Conservation (phyloP, 2,329 filamentous ascomycete species). For the Chaetomiaceae sp. region DNA sequence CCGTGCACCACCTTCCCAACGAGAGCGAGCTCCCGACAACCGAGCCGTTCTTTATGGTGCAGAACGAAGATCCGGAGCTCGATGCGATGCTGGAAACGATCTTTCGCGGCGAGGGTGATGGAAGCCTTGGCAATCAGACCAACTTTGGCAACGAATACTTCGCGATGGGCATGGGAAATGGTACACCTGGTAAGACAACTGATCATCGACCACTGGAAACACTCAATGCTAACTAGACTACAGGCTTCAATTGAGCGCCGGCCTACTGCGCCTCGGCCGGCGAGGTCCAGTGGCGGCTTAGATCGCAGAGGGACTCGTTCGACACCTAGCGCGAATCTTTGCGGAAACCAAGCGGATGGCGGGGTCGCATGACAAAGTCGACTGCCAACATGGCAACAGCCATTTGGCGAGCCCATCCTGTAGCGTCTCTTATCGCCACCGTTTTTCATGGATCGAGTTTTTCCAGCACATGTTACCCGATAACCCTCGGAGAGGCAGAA, state of each 20-base stretch:
- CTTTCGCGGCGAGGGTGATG: not conserved
- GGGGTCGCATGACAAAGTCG: not conserved
- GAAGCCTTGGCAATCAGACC: not conserved
- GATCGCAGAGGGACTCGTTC: too few species aligned
- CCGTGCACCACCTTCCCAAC: not conserved
- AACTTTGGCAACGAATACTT: not conserved
- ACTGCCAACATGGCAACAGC: too few species aligned
- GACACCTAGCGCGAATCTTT: not conserved
- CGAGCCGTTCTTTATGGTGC: not conserved
- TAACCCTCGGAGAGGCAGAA: not conserved
- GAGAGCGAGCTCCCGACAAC: not conserved
- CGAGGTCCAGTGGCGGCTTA: too few species aligned
- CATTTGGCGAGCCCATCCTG: not conserved
- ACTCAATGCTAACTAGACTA: not conserved
- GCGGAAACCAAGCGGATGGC: not conserved
- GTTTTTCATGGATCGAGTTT: not conserved
- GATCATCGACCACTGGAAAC: not conserved
- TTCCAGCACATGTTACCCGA: not conserved
- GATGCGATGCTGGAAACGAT: slow-evolving; percentile 13
- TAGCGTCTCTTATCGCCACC: not conserved
- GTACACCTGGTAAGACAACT: not conserved
- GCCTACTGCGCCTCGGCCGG: too few species aligned
- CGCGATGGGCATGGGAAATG: slow-evolving; percentile 2
- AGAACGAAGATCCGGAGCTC: slow-evolving; percentile 9
- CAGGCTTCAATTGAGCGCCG: slow-evolving; percentile 11